Evolutionary conservation across 2,329 filamentous ascomycete species (phyloP).

Genomic region (Massarina eburnea): DNA sequence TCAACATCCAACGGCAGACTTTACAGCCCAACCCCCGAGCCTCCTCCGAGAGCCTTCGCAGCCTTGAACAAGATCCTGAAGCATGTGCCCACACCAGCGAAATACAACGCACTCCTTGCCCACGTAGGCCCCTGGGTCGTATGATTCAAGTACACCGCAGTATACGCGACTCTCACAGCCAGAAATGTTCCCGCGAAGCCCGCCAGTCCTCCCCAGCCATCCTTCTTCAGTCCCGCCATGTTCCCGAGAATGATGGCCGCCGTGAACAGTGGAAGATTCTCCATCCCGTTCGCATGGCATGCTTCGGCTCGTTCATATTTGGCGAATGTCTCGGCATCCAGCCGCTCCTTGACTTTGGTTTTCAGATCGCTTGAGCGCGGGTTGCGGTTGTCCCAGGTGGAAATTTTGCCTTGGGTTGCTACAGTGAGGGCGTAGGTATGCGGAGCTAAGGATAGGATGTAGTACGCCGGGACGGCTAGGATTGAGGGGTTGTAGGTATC

Average conservation of each 20-base stretch:
- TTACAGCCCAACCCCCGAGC: no score
- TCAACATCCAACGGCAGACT: no score
- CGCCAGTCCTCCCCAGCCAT: conserved; percentile 29
- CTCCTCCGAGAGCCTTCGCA: no score
- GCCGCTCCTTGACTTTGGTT: conserved; percentile 38
- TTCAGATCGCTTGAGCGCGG: conserved; percentile 42
- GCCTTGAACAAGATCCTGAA: conserved; percentile 22
- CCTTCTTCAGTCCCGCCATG: conserved; percentile 42
- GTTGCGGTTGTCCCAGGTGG: conserved; percentile 47
- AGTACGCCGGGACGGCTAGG: no score
- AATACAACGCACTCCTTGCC: conserved; percentile 23
- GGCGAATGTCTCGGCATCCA: conserved; percentile 41
- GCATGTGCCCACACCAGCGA: conserved; percentile 21
- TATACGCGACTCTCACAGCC: conserved; percentile 41
- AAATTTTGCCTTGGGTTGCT: conserved; percentile 39
- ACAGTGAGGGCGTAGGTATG: conserved; percentile 44
- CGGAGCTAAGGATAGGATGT: conserved; percentile 43
- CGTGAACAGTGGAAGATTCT: conserved; percentile 51
- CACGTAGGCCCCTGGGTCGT: conserved; percentile 22
- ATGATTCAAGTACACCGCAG: conserved; percentile 39
- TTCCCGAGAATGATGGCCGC: conserved; percentile 48
- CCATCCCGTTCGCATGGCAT: conserved; percentile 50
- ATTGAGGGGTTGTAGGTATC: no score
- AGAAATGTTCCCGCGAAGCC: conserved; percentile 42
- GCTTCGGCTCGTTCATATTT: conserved; percentile 49